A percentile compares a stretch with the other conserved stretches of the same genome.
Evolutionary conservation across 2,329 filamentous ascomycete species (phyloP).

Genomic region (Basipetospora sp.): DNA sequence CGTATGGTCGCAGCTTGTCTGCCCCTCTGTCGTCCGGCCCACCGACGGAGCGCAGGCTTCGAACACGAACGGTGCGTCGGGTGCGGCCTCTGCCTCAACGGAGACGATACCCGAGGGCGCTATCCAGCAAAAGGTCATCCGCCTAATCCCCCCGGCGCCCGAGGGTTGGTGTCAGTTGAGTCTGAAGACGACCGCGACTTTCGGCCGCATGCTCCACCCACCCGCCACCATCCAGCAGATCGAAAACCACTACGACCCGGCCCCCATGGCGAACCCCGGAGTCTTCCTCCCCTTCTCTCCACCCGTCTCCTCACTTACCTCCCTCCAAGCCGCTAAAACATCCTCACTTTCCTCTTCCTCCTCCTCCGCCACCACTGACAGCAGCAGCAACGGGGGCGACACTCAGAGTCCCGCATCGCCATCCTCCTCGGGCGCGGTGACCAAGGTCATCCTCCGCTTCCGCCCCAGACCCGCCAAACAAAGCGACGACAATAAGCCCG

Average conservation of each 20-base stretch:
- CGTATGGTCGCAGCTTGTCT: background rate
- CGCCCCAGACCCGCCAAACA: too few relatives aligned
- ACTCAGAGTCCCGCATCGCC: too few relatives aligned
- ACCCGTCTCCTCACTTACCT: slow-evolving; percentile 29
- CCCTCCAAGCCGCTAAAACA: slow-evolving; percentile 10
- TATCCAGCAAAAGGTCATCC: background rate
- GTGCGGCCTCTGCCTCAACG: too few relatives aligned
- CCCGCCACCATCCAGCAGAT: background rate
- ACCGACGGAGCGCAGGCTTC: too few relatives aligned
- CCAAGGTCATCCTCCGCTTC: slow-evolving; percentile 3
- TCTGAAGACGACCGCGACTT: slow-evolving; percentile 25
- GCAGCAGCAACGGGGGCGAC: too few relatives aligned
- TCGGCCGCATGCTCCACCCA: slow-evolving; percentile 35
- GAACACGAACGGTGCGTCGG: too few relatives aligned
- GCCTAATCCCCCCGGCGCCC: background rate
- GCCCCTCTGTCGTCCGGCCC: too few relatives aligned
- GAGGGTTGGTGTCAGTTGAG: slow-evolving; percentile 7
- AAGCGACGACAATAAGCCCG: too few relatives aligned
- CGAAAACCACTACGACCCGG: slow-evolving; percentile 8
- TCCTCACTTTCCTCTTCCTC: too few relatives aligned
- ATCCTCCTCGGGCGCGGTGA: too few relatives aligned
- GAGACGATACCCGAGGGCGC: too few relatives aligned
- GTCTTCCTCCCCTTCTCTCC: slow-evolving; percentile 30
- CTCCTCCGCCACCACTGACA: slow-evolving; percentile 1
- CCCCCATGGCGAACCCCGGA: background rate